Conservation (phyloP, 257 asterid species). For the Echium plantagineum region DNA sequence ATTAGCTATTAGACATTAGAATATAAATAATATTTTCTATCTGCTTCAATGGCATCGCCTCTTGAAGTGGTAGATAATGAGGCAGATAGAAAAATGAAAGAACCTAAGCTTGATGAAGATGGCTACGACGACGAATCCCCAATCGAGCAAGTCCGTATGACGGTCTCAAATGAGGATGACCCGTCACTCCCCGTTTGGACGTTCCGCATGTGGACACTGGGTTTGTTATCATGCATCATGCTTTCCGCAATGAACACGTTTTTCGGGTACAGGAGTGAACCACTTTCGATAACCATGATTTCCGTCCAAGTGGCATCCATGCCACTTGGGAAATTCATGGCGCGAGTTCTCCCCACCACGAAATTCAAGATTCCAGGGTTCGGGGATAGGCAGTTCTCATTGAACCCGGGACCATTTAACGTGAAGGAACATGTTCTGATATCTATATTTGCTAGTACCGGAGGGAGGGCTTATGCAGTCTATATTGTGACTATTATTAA, state of each 20-base stretch:
- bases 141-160: constrained; percentile 46
- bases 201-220: constrained; percentile 59
- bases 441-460: constrained; percentile 61
- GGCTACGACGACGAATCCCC: constrained; percentile 31
- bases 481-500: constrained; percentile 44
- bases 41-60: too few species aligned
- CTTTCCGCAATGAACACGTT: constrained; percentile 49
- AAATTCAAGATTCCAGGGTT: constrained; percentile 32
- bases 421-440: constrained; percentile 64
- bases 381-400: constrained; percentile 31
- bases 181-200: constrained; percentile 63
- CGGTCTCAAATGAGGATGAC: constrained; percentile 40
- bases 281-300: constrained; percentile 33
- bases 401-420: constrained; percentile 68
- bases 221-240: constrained; percentile 29
- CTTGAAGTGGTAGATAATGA: too few species aligned
- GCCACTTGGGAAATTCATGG: constrained; percentile 56
- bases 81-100: too few species aligned
- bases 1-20: too few species aligned
- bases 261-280: constrained; percentile 41
- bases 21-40: too few species aligned
- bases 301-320: constrained; percentile 48
- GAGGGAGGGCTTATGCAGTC: constrained; percentile 51
- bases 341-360: constrained; percentile 33
- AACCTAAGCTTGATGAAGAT: too few species aligned